Conservation (phyloP, 768 basidiomycete species). For the Tricholomella constricta region DNA sequence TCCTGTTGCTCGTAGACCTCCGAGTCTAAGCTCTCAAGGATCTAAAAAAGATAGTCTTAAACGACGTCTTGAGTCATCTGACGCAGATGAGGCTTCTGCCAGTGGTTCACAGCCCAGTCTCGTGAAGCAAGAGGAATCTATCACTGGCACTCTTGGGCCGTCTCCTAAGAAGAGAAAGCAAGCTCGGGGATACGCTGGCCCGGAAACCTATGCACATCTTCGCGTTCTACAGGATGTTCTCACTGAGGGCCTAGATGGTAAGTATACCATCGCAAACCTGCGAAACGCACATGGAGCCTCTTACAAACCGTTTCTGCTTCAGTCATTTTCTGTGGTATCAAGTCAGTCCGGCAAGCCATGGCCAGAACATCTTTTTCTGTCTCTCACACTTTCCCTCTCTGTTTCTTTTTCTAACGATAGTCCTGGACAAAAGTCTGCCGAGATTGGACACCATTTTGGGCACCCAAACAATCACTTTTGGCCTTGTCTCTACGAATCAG, state of each 20-base stretch:
- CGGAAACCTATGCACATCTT: conserved; percentile 55
- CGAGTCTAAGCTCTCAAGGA: background rate
- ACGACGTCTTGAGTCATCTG: background rate
- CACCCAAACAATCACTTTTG: conserved; percentile 85
- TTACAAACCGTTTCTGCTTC: background rate
- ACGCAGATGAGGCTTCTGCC: background rate
- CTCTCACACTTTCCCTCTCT: no score
- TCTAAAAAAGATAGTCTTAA: background rate
- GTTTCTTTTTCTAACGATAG: no score
- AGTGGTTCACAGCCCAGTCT: background rate
- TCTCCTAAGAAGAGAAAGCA: conserved; percentile 32
- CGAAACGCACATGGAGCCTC: background rate
- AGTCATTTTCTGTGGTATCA: conserved; percentile 89
- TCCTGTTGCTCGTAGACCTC: background rate
- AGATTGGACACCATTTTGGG: conserved; percentile 76
- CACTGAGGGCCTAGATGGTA: conserved; percentile 57
- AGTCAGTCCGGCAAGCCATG: conserved; percentile 43
- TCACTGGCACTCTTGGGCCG: background rate
- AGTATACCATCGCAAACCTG: conserved; percentile 11
- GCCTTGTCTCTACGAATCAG: conserved; percentile 67
- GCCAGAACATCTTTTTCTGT: background rate
- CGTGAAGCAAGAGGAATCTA: background rate
- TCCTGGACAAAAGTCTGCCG: conserved; percentile 68
- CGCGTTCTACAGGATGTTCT: conserved; percentile 55
- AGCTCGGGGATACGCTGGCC: conserved; percentile 45